Evolutionary conservation across 1,284 basidiomycete genomes (phyloP), one percentile per base, ranked within the genome.

Genomic region (Microbotryum lychnidis-dioicae): DNA sequence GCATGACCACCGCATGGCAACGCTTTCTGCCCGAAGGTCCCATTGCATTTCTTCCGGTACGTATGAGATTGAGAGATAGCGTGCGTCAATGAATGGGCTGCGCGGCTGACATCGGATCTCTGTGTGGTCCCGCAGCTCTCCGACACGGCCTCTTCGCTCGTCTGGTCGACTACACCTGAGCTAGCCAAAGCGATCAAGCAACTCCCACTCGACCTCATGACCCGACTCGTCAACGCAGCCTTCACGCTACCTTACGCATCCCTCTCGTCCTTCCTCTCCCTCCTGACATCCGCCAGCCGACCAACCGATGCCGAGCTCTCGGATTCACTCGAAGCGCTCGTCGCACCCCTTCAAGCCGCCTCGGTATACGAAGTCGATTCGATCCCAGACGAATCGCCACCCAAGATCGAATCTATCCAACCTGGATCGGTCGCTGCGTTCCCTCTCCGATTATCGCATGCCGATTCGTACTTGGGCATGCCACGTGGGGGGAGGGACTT

Each of bases 11-110:
- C 1, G 93, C 91, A 0, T 97, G 89, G 76, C 96, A 98, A 76
- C 81, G 94, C 29, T 98, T 98, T 79, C 82, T 98, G 37, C 89
- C 93, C 1, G 92, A 91, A 4, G 94, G 96, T 0, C 94, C 96
- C 1, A 86, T 98, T 52, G 94, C 93, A 0, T 97, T 94, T 77
- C 81, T 97, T 16, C 93, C 90, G 0, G 73, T 75, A 37, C 50
- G 72, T 63, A 3, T 7, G 23, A 6, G 3, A 7, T 21, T 31
- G 31, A 50, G 29, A 2, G 14, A 50, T 6, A 27, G 27, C 6
- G 27, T 27, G 27, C 27, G 12, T 4, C 37, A 18, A 50, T 23
- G 27, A 50, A 23, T 18, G 21, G 27, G 48, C 10, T 42, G 7
- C 9, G 50, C 25, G 12, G 12, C n/a, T 29, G 33, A 42, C 21